phyloP scores from a whole-genome alignment of 495 filamentous ascomycete species.

The Xylaria acuta region DNA sequence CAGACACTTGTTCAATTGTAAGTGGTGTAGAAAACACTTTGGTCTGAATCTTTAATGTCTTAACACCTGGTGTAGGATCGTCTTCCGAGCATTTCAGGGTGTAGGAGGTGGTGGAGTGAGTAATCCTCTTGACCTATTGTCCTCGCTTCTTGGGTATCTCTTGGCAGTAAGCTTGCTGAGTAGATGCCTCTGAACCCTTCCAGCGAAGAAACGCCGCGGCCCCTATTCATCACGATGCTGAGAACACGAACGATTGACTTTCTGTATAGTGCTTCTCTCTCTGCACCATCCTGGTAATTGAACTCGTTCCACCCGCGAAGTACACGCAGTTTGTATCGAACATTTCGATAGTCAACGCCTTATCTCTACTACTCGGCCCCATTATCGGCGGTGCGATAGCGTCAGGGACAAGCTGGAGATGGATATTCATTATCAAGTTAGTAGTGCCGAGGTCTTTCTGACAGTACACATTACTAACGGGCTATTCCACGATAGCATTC shows the following conservation, averaged over 20 bases:
- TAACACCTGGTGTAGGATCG: conserved; percentile 46
- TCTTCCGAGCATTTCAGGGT: conserved; percentile 62
- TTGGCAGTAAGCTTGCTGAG: too few species aligned
- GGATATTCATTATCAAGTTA: conserved; percentile 53
- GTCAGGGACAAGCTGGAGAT: conserved; percentile 43
- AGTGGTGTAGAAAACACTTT: too few species aligned
- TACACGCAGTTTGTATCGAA: conserved; percentile 54
- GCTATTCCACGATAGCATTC: conserved; percentile 12
- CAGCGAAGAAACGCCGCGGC: too few species aligned
- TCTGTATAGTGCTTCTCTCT: conserved; percentile 60
- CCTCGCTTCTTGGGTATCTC: too few species aligned
- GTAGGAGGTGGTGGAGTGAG: conserved; percentile 62
- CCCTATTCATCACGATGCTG: too few species aligned
- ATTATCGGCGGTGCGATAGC: conserved; percentile 54
- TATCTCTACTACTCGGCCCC: conserved; percentile 51
- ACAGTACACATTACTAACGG: neutral
- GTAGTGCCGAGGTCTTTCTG: conserved; percentile 17
- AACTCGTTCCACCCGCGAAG: conserved; percentile 54
- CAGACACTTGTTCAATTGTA: conserved; percentile 56
- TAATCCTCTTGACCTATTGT: too few species aligned
- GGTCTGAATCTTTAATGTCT: too few species aligned
- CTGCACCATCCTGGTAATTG: conserved; percentile 52
- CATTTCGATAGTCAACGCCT: conserved; percentile 53
- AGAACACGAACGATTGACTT: too few species aligned
- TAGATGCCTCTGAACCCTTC: too few species aligned